Evolutionary conservation across 768 basidiomycete species (phyloP).

Genomic region (Phylloporus sp.): DNA sequence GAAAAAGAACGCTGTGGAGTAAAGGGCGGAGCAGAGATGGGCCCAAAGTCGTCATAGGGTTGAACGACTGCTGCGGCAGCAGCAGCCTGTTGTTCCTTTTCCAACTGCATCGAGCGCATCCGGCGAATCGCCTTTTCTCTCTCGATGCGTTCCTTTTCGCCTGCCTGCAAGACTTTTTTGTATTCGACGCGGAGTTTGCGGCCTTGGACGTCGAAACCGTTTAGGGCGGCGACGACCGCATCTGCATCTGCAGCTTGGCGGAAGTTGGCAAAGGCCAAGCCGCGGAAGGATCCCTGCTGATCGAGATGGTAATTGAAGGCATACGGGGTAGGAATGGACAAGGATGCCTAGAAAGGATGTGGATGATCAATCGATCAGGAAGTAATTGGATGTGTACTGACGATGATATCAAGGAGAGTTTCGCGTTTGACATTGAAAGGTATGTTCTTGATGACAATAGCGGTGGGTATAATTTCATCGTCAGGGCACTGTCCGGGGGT

Average conservation of each 20-base stretch:
- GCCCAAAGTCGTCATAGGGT: conserved; percentile 73
- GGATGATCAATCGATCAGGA: conserved; percentile 7
- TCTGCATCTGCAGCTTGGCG: conserved; percentile 88
- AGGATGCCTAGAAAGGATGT: conserved; percentile 58
- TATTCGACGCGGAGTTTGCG: conserved; percentile 98
- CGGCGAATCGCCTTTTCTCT: conserved; percentile 96
- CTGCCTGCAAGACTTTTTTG: conserved; percentile 98
- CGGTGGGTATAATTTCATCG: conserved; percentile 96
- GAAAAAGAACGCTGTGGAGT: conserved; percentile 75
- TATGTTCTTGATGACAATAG: conserved; percentile 99
- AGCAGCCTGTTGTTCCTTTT: conserved; percentile 63
- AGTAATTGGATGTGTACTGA: conserved; percentile 40
- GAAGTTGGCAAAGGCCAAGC: conserved; percentile 98
- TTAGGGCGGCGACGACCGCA: conserved; percentile 91
- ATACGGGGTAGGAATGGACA: conserved; percentile 94
- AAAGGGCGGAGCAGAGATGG: conserved; percentile 52
- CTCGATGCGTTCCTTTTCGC: conserved; percentile 98
- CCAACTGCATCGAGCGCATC: conserved; percentile 96
- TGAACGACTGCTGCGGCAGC: conserved; percentile 23
- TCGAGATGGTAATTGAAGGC: conserved; percentile 99
- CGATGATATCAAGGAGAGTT: conserved; percentile 94
- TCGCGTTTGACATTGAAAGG: conserved; percentile 98
- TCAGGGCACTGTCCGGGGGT: conserved; percentile 55
- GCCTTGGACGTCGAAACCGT: conserved; percentile 94
- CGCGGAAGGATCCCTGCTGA: conserved; percentile 93